Evolutionary conservation across 805 yeast genomes (phyloP).

Genomic region (Kluyveromyces starmeri): DNA sequence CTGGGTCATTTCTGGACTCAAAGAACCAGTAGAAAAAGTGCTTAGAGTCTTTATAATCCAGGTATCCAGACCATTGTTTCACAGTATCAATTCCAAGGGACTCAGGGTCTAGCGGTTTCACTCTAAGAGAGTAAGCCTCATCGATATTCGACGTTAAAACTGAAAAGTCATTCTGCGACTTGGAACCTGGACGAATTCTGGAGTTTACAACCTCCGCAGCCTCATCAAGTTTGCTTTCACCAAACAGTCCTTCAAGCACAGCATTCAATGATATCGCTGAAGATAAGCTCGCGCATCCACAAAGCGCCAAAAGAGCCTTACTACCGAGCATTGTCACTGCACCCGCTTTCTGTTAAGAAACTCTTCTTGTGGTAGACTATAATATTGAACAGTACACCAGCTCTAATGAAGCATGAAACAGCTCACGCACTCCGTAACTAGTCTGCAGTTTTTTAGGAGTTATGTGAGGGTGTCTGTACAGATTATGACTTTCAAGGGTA

Average conservation of each 20-base stretch:
- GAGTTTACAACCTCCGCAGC: background rate
- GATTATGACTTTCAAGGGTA: no score
- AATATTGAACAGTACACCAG: no score
- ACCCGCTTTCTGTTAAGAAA: no score
- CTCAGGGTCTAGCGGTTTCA: constrained; percentile 20
- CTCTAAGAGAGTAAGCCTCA: constrained; percentile 17
- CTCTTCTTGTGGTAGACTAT: no score
- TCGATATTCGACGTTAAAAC: constrained; percentile 10
- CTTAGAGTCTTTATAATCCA: constrained; percentile 68
- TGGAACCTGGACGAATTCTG: background rate
- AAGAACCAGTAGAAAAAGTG: constrained; percentile 92
- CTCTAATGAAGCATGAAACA: no score
- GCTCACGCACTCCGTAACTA: no score
- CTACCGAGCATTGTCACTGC: background rate
- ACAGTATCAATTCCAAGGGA: constrained; percentile 68
- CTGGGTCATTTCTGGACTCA: constrained; percentile 83
- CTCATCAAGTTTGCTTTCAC: background rate
- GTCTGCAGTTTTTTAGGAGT: no score
- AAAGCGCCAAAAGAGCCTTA: background rate
- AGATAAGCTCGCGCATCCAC: background rate
- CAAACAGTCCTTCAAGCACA: background rate
- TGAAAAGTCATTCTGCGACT: constrained; percentile 1
- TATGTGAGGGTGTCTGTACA: no score
- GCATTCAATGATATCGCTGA: constrained; percentile 1
- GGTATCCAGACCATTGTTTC: constrained; percentile 74